These are phyloP conservation scores for Dioszegia crocea DNA, from an alignment of 768 basidiomycete genomes.

Conservation along the genomic window DNA sequence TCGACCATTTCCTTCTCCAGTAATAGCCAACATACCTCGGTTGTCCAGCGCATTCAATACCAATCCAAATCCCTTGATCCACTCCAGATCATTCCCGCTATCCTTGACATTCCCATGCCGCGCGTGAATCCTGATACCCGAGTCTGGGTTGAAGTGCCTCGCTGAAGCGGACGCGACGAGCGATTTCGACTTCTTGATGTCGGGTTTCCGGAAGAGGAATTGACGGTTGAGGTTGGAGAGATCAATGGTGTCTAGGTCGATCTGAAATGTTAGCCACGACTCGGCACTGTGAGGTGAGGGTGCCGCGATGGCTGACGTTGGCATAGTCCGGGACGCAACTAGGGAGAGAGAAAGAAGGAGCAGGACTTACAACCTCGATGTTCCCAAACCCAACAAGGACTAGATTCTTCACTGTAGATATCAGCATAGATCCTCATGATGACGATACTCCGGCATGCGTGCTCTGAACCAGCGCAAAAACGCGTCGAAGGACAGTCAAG, in stretches of 20 bases:
- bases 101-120: slow-evolving; percentile 97
- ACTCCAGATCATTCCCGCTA: slow-evolving; percentile 75
- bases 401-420: slow-evolving; percentile 78
- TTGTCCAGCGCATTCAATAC: slow-evolving; percentile 96
- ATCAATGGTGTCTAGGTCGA: slow-evolving; percentile 98
- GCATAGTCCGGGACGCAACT: no score
- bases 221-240: slow-evolving; percentile 95
- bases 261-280: slow-evolving; percentile 31
- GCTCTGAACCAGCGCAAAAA: no score
- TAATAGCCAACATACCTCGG: slow-evolving; percentile 60
- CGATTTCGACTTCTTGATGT: slow-evolving; percentile 94
- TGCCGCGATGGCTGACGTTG: no score
- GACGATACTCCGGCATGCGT: no score
- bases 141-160: slow-evolving; percentile 58
- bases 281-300: not conserved
- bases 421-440: not conserved
- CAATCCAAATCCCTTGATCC: slow-evolving; percentile 86
- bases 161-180: slow-evolving; percentile 57
- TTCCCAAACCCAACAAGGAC: slow-evolving; percentile 87
- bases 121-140: slow-evolving; percentile 77
- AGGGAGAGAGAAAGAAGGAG: slow-evolving; percentile 3
- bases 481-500: slow-evolving; percentile 29
- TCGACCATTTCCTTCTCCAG: not conserved
- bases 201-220: slow-evolving; percentile 93
- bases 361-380: slow-evolving; percentile 63